Conservation (phyloP, 805 yeast genomes). For the Limtongozyma cylindracea region DNA sequence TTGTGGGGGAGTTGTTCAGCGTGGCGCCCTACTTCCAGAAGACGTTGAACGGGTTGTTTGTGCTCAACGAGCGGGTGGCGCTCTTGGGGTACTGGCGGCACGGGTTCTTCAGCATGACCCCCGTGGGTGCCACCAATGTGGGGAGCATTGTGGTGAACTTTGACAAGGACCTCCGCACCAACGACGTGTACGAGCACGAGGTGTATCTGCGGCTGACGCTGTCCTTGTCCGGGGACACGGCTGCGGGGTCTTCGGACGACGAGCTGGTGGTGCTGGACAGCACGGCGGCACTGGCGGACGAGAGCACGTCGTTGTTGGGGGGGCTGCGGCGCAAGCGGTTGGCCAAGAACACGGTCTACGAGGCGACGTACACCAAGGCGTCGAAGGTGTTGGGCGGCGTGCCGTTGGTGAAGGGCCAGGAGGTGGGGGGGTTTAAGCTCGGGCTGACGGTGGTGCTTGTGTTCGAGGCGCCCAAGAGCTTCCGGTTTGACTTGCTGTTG, state of each 20-base stretch:
- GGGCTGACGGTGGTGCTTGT: slow-evolving; percentile 95
- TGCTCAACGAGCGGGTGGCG: slow-evolving; percentile 87
- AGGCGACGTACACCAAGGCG: slow-evolving; percentile 75
- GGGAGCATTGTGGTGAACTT: slow-evolving; percentile 85
- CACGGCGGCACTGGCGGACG: too few relatives aligned
- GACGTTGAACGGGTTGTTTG: slow-evolving; percentile 66
- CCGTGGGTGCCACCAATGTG: slow-evolving; percentile 97
- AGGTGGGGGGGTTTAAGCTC: slow-evolving; percentile 89
- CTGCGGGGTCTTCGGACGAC: too few relatives aligned
- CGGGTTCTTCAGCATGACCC: slow-evolving; percentile 96
- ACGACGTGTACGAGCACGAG: slow-evolving; percentile 35
- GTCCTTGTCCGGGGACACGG: too few relatives aligned
- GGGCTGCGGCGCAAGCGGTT: slow-evolving; percentile 9
- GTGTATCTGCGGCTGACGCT: slow-evolving; percentile 6
- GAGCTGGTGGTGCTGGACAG: too few relatives aligned
- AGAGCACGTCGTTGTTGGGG: slow-evolving; percentile 9
- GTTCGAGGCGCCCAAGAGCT: slow-evolving; percentile 79
- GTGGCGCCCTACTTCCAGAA: slow-evolving; percentile 94
- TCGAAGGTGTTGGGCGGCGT: slow-evolving; percentile 56
- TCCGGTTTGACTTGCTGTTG: slow-evolving; percentile 37
- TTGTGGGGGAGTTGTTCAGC: slow-evolving; percentile 83
- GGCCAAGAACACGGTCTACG: slow-evolving; percentile 66
- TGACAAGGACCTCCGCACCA: slow-evolving; percentile 75
- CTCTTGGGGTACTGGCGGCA: slow-evolving; percentile 87
- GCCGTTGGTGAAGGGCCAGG: slow-evolving; percentile 78